Percentiles rank a stretch among this genome's conserved stretches.
Conservation (phyloP, 805 yeast species). For the Metschnikowia hibisci region DNA sequence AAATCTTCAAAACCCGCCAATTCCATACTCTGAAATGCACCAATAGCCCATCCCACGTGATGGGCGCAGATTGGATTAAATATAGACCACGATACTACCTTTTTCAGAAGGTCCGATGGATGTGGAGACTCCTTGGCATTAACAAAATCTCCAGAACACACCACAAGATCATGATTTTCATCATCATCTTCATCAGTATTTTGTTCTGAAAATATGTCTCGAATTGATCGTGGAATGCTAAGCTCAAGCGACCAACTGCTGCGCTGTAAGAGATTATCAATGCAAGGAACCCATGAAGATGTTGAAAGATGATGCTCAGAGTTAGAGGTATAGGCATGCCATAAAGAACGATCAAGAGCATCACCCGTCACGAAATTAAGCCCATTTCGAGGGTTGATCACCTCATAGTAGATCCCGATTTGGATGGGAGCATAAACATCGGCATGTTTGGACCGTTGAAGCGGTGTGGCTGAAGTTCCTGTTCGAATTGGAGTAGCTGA, state of each 20-base stretch:
- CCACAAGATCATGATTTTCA: constrained; percentile 49
- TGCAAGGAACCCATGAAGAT: constrained; percentile 97
- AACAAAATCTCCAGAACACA: constrained; percentile 67
- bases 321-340: constrained; percentile 88
- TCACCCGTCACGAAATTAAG: constrained; percentile 66
- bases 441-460: constrained; percentile 30
- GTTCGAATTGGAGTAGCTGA: constrained; percentile 22
- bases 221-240: constrained; percentile 75
- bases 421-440: constrained; percentile 65
- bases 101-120: constrained; percentile 68
- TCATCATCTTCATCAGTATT: constrained; percentile 36
- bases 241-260: constrained; percentile 90
- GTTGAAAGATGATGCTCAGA: constrained; percentile 75
- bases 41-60: constrained; percentile 92
- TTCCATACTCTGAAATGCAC: constrained; percentile 70
- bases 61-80: constrained; percentile 89
- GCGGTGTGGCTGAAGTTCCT: constrained; percentile 32
- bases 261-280: constrained; percentile 82
- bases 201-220: constrained; percentile 46
- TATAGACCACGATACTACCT: constrained; percentile 65
- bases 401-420: constrained; percentile 61
- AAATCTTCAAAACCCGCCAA: constrained; percentile 44
- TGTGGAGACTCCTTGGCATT: constrained; percentile 71
- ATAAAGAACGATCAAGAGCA: constrained; percentile 45
- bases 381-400: constrained; percentile 69